Base-by-base conservation (phyloP, 2,329 filamentous ascomycete genomes). In the Mycosphaerella sp. region DNA sequence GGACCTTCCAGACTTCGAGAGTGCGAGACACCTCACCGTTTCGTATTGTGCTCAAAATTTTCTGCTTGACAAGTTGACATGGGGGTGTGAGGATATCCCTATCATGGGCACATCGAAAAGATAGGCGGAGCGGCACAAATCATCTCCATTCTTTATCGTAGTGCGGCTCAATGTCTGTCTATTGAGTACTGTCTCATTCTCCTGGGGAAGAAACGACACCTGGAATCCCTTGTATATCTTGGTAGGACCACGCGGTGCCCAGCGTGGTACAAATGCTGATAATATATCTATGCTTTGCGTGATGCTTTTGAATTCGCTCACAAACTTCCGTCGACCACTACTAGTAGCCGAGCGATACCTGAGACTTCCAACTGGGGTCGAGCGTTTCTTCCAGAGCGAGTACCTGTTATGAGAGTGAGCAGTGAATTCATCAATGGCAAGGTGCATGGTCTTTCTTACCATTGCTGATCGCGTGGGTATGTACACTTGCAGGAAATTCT, bases 401-500 rank as follows among this genome's bases (percentile, higher is more conserved):
- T 8, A 64, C 57, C 59, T 63, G 36, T 32, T 31, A 44, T 23
- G 6, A 36, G n/a, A 17, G 49, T 60, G 43, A 62, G 54, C 46
- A 49, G 31, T 36, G 17, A 17, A 38, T 17, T 12, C 32, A 38
- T 29, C 8, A 6, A 9, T 26, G 26, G 31, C 3, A 34, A 34
- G 4, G 8, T 17, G 42, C 10, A 10, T 3, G 41, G 49, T 76
- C 79, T 74, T 70, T 76, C 79, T 74, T 70, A 95, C 91, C 70
- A 96, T 75, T 17, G 89, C 92, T 58, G 86, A 90, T 64, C 92
- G 79, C 49, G 82, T 82, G 12, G 92, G 92, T 57, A 95, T 82
- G 69, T 98, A 98, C 50, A 96, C 81, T 69, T 97, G 93, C 45
- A 89, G 82, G 76, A 89, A 96, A 73, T 97, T 97, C 75, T 81